These are phyloP conservation scores for Aspergillus incahuasiensis DNA, from an alignment of 495 filamentous ascomycete genomes.

Conservation along the genomic window DNA sequence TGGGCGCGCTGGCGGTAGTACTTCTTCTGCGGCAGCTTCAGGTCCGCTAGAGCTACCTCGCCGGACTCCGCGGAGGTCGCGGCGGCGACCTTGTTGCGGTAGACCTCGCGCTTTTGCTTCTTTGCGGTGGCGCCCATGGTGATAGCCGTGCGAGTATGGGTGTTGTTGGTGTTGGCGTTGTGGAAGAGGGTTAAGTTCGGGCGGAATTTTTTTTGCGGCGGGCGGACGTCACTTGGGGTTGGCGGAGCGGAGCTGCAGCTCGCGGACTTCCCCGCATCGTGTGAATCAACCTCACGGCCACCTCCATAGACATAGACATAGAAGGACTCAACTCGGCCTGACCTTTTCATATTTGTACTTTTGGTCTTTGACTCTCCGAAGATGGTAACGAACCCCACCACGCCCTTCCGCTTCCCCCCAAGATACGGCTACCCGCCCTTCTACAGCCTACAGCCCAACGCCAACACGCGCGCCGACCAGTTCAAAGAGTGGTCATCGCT, in stretches of 20 bases:
- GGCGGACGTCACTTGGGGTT: slow-evolving; percentile 1
- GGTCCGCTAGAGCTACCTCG: slow-evolving; percentile 9
- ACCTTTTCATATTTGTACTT: too few species aligned
- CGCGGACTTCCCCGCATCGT: slow-evolving; percentile 2
- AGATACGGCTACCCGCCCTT: slow-evolving; percentile 22
- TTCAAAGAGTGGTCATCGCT: slow-evolving; percentile 79
- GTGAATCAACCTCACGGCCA: too few species aligned
- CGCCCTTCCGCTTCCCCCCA: slow-evolving; percentile 8
- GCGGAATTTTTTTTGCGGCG: slow-evolving; percentile 3
- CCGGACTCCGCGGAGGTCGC: slow-evolving; percentile 11
- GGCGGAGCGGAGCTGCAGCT: slow-evolving; percentile 6
- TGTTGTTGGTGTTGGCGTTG: neutral
- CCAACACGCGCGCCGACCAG: slow-evolving; percentile 68
- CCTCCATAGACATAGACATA: neutral
- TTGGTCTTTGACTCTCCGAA: neutral
- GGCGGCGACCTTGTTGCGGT: slow-evolving; percentile 45
- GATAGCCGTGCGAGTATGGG: neutral
- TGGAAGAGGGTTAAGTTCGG: neutral
- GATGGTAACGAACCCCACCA: neutral
- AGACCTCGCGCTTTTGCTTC: slow-evolving; percentile 69
- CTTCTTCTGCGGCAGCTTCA: slow-evolving; percentile 77
- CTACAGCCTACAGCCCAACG: slow-evolving; percentile 70
- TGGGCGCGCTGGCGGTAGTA: slow-evolving; percentile 96
- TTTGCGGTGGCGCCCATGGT: slow-evolving; percentile 59
- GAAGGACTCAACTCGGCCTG: too few species aligned